These are phyloP conservation scores for Lactarius tabidus DNA, from an alignment of 768 basidiomycete species.

Conservation along the genomic window DNA sequence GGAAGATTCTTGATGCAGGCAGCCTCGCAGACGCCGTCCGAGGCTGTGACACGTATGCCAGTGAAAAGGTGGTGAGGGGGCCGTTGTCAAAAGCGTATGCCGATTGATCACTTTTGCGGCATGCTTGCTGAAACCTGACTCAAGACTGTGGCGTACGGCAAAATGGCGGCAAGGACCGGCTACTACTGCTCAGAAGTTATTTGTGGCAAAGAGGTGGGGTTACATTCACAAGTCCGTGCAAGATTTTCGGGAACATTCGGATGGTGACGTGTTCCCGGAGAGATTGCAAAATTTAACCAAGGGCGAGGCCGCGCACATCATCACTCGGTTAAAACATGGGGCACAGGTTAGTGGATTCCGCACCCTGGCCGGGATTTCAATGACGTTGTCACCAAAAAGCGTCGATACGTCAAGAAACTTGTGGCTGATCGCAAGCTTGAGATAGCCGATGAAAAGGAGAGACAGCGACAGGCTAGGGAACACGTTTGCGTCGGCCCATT, in stretches of 20 bases:
- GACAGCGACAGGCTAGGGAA: slow-evolving; percentile 46
- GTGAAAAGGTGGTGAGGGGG: slow-evolving; percentile 51
- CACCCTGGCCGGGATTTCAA: not conserved
- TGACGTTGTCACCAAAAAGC: slow-evolving; percentile 34
- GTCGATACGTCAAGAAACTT: slow-evolving; percentile 51
- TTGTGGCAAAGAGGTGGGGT: slow-evolving; percentile 52
- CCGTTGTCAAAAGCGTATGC: slow-evolving; percentile 47
- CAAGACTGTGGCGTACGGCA: slow-evolving; percentile 58
- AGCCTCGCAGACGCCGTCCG: slow-evolving; percentile 57
- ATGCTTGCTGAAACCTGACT: slow-evolving; percentile 1
- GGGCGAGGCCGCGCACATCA: slow-evolving; percentile 75
- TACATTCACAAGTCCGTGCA: slow-evolving; percentile 28
- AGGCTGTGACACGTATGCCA: slow-evolving; percentile 66
- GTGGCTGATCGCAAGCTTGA: slow-evolving; percentile 39
- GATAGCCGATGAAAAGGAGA: slow-evolving; percentile 44
- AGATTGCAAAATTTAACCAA: slow-evolving; percentile 54
- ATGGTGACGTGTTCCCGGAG: slow-evolving; percentile 29
- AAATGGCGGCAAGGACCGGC: slow-evolving; percentile 63
- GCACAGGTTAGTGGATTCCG: slow-evolving; percentile 47
- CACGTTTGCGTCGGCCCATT: slow-evolving; percentile 59
- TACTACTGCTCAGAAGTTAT: slow-evolving; percentile 52
- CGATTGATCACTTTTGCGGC: slow-evolving; percentile 10
- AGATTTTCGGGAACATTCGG: slow-evolving; percentile 25
- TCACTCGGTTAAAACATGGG: slow-evolving; percentile 73
- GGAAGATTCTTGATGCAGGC: slow-evolving; percentile 47